phyloP scores from a whole-genome alignment of 805 yeast genomes.

The Candida awuae region DNA sequence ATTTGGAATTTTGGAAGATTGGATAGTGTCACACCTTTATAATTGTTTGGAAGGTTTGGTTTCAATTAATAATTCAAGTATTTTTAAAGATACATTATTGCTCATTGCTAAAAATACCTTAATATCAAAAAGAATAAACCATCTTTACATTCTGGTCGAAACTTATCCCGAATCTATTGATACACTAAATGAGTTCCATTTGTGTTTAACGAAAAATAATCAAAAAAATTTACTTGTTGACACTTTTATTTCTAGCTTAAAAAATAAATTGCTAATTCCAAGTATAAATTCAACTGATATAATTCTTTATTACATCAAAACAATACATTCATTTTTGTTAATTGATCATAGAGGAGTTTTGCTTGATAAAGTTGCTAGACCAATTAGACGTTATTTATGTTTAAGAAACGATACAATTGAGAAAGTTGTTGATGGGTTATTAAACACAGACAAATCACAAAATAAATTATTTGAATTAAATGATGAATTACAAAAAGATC shows the following conservation, averaged over 20 bases:
- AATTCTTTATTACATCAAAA: slow-evolving; percentile 57
- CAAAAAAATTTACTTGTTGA: slow-evolving; percentile 48
- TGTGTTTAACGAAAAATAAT: slow-evolving; percentile 37
- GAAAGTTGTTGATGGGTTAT: slow-evolving; percentile 62
- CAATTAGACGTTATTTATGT: slow-evolving; percentile 63
- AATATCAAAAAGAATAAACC: slow-evolving; percentile 41
- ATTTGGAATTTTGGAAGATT: slow-evolving; percentile 28
- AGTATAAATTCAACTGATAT: slow-evolving; percentile 75
- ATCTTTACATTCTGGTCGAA: slow-evolving; percentile 51
- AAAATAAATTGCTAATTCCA: slow-evolving; percentile 54
- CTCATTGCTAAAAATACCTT: slow-evolving; percentile 20
- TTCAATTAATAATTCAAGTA: slow-evolving; percentile 2
- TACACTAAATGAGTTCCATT: slow-evolving; percentile 52
- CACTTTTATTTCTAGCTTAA: slow-evolving; percentile 39
- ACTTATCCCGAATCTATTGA: slow-evolving; percentile 44
- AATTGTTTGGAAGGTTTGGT: slow-evolving; percentile 20
- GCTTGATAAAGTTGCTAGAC: slow-evolving; percentile 68
- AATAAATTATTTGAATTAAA: slow-evolving; percentile 44
- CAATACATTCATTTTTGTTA: slow-evolving; percentile 60
- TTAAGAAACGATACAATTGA: slow-evolving; percentile 67
- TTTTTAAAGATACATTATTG: slow-evolving; percentile 14
- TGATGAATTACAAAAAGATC: slow-evolving; percentile 36
- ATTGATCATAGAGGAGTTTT: slow-evolving; percentile 87
- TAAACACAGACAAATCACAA: slow-evolving; percentile 38
- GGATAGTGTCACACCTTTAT: slow-evolving; percentile 33